These are phyloP conservation scores for Aspergillus neoniger DNA, from an alignment of 2,329 filamentous ascomycete species.

Conservation along the genomic window DNA sequence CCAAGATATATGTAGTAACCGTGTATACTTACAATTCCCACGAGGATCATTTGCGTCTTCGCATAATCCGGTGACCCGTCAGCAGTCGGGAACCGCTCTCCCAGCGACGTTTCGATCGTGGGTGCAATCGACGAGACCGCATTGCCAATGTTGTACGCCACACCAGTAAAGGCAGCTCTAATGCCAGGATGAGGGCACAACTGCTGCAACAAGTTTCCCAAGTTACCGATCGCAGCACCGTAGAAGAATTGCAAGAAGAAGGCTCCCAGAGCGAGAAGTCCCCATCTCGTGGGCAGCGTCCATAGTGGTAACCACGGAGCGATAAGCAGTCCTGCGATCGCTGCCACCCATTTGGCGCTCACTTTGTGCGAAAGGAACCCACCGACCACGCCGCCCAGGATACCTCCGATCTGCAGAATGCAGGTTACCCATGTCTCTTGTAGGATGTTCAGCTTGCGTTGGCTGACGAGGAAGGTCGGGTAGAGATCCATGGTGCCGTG, in stretches of 20 bases:
- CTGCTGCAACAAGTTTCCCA: background rate
- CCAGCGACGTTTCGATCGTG: background rate
- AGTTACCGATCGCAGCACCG: background rate
- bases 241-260: constrained; percentile 2
- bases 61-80: background rate
- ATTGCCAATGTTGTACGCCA: background rate
- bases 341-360: background rate
- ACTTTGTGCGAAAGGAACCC: background rate
- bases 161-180: background rate
- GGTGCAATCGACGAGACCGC: background rate
- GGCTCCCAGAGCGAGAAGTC: background rate
- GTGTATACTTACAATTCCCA: background rate
- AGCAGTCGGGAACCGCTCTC: background rate
- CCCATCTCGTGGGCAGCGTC: background rate
- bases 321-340: background rate
- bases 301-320: background rate
- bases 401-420: background rate
- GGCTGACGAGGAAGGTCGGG: background rate
- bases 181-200: background rate
- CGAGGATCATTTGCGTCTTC: background rate
- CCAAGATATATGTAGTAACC: accelerated
- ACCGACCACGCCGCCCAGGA: background rate
- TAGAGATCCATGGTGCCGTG: constrained; percentile 2
- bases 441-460: background rate
- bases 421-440: background rate